Conservation (phyloP, 2,329 filamentous ascomycete genomes). For the Pestalotiopsis sp. region DNA sequence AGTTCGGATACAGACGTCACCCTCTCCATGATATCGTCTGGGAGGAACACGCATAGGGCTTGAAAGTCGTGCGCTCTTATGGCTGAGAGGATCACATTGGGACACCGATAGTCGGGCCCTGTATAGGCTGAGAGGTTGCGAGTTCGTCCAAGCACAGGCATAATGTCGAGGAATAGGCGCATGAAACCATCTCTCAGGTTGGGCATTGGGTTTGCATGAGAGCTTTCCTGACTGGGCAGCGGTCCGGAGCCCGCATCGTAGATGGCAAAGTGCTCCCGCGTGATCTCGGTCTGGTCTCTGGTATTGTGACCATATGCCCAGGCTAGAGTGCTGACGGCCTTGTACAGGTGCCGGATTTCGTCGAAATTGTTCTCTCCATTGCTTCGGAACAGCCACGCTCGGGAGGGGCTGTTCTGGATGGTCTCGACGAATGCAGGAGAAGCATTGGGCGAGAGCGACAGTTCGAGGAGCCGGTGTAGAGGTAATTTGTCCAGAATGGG, state of each 20-base stretch:
- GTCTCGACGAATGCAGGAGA: background rate
- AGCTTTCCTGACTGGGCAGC: background rate
- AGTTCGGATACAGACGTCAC: too few relatives aligned
- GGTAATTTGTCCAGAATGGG: background rate
- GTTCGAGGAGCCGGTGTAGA: background rate
- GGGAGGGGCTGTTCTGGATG: background rate
- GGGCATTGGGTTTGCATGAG: background rate
- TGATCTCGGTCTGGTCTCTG: background rate
- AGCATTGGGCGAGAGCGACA: background rate
- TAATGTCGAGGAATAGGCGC: background rate
- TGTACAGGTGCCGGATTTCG: background rate
- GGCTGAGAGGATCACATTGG: background rate
- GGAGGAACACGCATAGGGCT: too few relatives aligned
- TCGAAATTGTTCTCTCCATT: background rate
- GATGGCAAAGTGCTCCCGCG: background rate
- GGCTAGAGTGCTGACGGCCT: background rate
- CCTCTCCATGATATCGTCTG: too few relatives aligned
- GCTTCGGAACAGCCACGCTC: background rate
- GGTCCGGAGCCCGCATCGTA: background rate
- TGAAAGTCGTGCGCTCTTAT: too few relatives aligned
- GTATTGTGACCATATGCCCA: background rate
- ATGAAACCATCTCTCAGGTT: background rate
- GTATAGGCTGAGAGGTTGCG: background rate
- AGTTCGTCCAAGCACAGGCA: background rate
- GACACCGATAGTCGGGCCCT: background rate